Evolutionary conservation across 257 asterid genomes (phyloP), one percentile per base, ranked within the genome.

Genomic region (Craterostigma plantagineum): DNA sequence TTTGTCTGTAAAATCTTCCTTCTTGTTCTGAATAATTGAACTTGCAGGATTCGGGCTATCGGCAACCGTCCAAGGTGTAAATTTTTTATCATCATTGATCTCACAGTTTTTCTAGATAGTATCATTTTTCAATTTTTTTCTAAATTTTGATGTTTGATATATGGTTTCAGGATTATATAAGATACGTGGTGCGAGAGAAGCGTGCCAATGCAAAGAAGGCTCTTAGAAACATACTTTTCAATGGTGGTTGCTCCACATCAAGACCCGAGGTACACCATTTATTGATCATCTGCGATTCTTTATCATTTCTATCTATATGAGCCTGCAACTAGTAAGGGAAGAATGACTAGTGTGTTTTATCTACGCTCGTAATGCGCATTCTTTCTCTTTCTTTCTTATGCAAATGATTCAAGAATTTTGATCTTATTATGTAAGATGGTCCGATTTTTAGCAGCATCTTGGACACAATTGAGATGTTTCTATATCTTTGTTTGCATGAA

Each of bases 161-260:
- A 23, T 35, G 14, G 37, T 30, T 56, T 40, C 86, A 82, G 95
- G 39, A 59, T 55, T 54, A 57, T 54, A 60, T 64, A 56, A 70
- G 76, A 52, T 76, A 54, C 57, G 58, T 46, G 40, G 74, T 63
- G 42, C 70, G 85, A 39, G 67, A 71, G 60, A 84, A 80, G 71
- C 77, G 90, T 45, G 65, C 84, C 46, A 70, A 65, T 63, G 39
- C 82, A 3, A 79, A 70, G 65, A 71, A 59, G 70, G 85, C 75
- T 57, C 72, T 84, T 64, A 74, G 66, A 51, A 43, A 54, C 61
- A 62, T 79, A 16, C 69, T 80, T 33, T 60, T 58, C 63, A 53
- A 59, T 50, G 65, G 66, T 38, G 82, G 72, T 33, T 66, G 63
- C 71, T 42, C 79, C 38, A 53, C 61, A 42, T 37, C 57, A 45